Evolutionary conservation across 441 rosid genomes (phyloP), one percentile per base, ranked within the genome.

Genomic region (Euphorbia corollata): DNA sequence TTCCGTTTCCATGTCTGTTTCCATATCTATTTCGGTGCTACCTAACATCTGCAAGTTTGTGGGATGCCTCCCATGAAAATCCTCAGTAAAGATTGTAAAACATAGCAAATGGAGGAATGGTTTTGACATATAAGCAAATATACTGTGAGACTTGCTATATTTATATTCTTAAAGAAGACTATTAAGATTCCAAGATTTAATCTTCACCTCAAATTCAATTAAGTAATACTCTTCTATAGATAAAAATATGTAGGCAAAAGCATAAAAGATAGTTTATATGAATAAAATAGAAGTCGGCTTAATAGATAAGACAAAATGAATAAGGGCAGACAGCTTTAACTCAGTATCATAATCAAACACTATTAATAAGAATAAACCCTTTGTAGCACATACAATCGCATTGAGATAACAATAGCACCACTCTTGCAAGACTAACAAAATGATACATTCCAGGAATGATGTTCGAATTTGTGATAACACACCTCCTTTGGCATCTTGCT

Each of bases 401-500:
- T 43, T 12, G 47, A 45, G 53, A 57, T 19, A 63, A 57, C 41
- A 23, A 64, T 24, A 12, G 10, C 47, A 63, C 20, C 16, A 50
- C 53, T 15, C 58, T 30, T 22, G 65, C 24, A 65, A 12, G 7
- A 71, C 11, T 50, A 71, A 58, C 19, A 23, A 51, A 11, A 34
- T 20, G 32, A 63, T 45, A 0, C 13, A 48, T 12, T 32, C 23
- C 32, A 27, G 4, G 30, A 56, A 18, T 53, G 32, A 41, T 30
- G 32, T 16, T 65, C 30, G 2, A 59, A 50, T 23, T 65, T 65
- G 20, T 36, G 41, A 61, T 15, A 64, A 51, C 78, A 74, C 66
- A 89, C 99, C 86, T 89, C 85, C 76, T 83, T 80, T 32, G 96
- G 96, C 71, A 93, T 73, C 75, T 73, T 81, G 57, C 78, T 78